Evolutionary conservation across 2,329 filamentous ascomycete species (phyloP), one percentile per base, ranked within the genome.

Genomic region (Nigrospora oryzae): DNA sequence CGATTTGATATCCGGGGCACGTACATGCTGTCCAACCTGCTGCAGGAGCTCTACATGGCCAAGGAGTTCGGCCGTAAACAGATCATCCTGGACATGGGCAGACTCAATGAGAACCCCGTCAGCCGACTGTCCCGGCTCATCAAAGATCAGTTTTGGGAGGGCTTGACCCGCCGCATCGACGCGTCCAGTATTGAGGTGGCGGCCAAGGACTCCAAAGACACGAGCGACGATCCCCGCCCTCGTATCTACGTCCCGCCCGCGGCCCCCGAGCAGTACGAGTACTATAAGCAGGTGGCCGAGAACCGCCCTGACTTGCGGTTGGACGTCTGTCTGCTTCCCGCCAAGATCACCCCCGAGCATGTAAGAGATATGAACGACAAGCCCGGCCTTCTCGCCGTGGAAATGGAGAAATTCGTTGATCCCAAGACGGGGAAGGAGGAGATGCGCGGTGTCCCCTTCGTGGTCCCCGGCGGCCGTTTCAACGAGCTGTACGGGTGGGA

Each of bases 401-500:
- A 83, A 41, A 95, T 96, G 81, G 84, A 93, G 56, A 81, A 90
- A 60, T 73, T 78, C 36, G 70, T 67, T 12, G 79, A 95, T 56
- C 77, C 79, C 5, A 69, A 69, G 19, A 86, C 85, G 3, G 83
- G 83, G 35, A 74, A 86, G 60, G 80, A 78, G 49, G 84, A 84
- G 4, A 70, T 94, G 36, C 75, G 76, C 33, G 93, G 93, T 3
- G 74, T 94, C 47, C 91, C 93, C 0, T 98, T 97, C 56, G 89
- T 97, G n/a, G 93, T 98, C 3, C 93, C 93, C 0, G 93, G 93
- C 48, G 93, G 93, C 19, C 81, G 93, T 30, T 98, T 98, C 81
- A 98, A 98, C 65, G 93, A 98, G 64, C 69, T 98, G 17, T 98
- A 98, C 62, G 91, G 91, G 39, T 98, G 93, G 93, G 93, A 98